These are phyloP conservation scores for Sporothrix euskadiensis DNA, from an alignment of 2,329 filamentous ascomycete genomes.

Conservation along the genomic window DNA sequence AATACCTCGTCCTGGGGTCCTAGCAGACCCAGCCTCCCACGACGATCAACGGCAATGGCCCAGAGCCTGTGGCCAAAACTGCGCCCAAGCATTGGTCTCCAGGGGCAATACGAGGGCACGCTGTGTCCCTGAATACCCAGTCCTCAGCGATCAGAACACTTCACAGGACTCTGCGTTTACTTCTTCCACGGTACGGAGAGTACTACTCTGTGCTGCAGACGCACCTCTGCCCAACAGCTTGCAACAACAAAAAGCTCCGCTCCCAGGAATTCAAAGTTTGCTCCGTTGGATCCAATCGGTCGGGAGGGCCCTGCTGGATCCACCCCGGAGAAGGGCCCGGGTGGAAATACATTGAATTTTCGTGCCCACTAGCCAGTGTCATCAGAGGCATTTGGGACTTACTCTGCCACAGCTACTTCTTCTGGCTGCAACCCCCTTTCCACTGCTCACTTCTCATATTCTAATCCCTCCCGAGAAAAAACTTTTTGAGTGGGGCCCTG, in stretches of 20 bases:
- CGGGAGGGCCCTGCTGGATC: conserved; percentile 23
- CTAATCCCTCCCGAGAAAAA: conserved; percentile 15
- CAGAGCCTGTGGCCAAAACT: background rate
- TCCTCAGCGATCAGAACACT: background rate
- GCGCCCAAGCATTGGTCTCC: background rate
- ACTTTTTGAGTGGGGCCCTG: conserved; percentile 15
- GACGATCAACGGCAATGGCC: too few relatives aligned
- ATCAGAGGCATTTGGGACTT: background rate
- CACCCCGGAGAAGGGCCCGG: conserved; percentile 24
- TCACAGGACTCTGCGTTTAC: background rate
- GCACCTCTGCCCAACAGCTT: background rate
- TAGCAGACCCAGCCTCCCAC: background rate
- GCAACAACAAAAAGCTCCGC: conserved; percentile 15
- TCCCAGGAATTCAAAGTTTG: conserved; percentile 18
- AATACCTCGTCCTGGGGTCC: background rate
- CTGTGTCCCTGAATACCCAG: background rate
- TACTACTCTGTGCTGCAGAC: background rate
- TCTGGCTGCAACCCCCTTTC: background rate
- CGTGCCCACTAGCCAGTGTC: background rate
- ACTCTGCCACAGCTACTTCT: background rate
- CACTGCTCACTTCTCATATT: conserved; percentile 3
- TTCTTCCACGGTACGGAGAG: too few relatives aligned
- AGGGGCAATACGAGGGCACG: background rate
- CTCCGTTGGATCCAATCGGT: conserved; percentile 26
- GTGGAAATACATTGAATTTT: background rate